Conservation (phyloP, 768 basidiomycete species). For the Hebeloma cylindrosporum region DNA sequence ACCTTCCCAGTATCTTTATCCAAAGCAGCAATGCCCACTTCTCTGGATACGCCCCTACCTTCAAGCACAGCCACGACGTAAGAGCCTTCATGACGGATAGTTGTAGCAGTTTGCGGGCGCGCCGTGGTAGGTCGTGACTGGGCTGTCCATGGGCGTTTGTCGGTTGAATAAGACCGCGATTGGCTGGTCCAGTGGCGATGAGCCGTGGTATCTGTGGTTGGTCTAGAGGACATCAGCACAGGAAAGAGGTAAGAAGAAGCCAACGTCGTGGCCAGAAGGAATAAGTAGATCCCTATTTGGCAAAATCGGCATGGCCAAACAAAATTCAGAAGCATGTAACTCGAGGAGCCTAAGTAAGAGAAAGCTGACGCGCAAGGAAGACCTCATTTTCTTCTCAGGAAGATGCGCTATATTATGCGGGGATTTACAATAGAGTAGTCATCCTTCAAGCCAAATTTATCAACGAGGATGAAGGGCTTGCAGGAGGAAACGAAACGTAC, state of each 20-base stretch:
- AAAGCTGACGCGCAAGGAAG: not conserved
- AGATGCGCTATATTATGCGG: too few relatives aligned
- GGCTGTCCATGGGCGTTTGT: conserved; percentile 51
- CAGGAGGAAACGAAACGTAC: too few relatives aligned
- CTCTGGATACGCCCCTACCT: conserved; percentile 74
- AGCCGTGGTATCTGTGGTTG: too few relatives aligned
- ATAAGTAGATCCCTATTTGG: not conserved
- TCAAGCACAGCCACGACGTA: conserved; percentile 73
- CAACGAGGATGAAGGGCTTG: too few relatives aligned
- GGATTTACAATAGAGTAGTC: too few relatives aligned
- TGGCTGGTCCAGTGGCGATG: conserved; percentile 18
- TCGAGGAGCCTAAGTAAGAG: not conserved
- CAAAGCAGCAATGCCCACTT: conserved; percentile 87
- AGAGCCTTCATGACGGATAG: conserved; percentile 56
- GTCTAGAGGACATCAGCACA: conserved; percentile 20
- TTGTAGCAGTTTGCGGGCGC: conserved; percentile 66
- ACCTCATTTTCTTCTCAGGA: not conserved
- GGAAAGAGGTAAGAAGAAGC: not conserved
- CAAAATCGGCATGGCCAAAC: not conserved
- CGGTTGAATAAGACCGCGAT: conserved; percentile 11
- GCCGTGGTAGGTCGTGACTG: conserved; percentile 61
- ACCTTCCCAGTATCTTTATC: conserved; percentile 77
- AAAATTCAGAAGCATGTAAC: not conserved
- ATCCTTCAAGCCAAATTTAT: too few relatives aligned
- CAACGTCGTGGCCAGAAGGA: not conserved